A percentile compares a stretch with the other conserved stretches of the same genome.
Conservation (phyloP, 2,329 filamentous ascomycete species). For the Clarireedia hainanense region DNA sequence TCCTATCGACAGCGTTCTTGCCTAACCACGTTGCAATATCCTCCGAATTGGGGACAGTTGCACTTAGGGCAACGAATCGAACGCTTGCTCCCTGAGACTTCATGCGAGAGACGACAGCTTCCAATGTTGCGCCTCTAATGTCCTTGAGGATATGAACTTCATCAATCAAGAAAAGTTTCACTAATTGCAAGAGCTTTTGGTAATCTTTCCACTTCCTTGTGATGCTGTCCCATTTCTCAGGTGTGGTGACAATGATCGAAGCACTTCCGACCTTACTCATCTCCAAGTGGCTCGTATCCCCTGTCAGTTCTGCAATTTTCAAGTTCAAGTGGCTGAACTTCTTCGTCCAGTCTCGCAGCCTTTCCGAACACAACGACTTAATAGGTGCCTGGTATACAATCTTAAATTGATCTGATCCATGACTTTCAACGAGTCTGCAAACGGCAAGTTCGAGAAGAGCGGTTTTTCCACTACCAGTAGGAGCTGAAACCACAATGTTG, state of each 20-base stretch:
- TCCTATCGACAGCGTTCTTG: constrained; percentile 48
- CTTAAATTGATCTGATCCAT: constrained; percentile 59
- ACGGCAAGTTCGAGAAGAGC: constrained; percentile 75
- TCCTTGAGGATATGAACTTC: constrained; percentile 85
- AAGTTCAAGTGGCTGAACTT: constrained; percentile 65
- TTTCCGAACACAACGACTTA: constrained; percentile 73
- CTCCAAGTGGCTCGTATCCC: constrained; percentile 64
- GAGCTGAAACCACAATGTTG: constrained; percentile 73
- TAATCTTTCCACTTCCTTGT: constrained; percentile 84
- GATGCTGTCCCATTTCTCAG: constrained; percentile 88
- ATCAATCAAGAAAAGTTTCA: constrained; percentile 77
- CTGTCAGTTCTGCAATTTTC: constrained; percentile 69
- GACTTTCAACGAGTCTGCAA: constrained; percentile 56
- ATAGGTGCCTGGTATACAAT: constrained; percentile 80
- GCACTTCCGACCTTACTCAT: constrained; percentile 63
- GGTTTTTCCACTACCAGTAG: constrained; percentile 82
- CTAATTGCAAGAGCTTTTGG: constrained; percentile 61
- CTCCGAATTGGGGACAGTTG: constrained; percentile 73
- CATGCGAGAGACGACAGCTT: constrained; percentile 82
- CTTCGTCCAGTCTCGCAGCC: constrained; percentile 66
- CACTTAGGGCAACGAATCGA: constrained; percentile 73
- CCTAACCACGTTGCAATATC: constrained; percentile 79
- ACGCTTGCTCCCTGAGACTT: constrained; percentile 69
- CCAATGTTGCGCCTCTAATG: constrained; percentile 67
- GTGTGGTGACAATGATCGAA: constrained; percentile 78